A percentile compares a stretch with the other conserved stretches of the same genome.
Evolutionary conservation across 2,329 filamentous ascomycete genomes (phyloP).

Genomic region (Pseudopithomyces chartarum): DNA sequence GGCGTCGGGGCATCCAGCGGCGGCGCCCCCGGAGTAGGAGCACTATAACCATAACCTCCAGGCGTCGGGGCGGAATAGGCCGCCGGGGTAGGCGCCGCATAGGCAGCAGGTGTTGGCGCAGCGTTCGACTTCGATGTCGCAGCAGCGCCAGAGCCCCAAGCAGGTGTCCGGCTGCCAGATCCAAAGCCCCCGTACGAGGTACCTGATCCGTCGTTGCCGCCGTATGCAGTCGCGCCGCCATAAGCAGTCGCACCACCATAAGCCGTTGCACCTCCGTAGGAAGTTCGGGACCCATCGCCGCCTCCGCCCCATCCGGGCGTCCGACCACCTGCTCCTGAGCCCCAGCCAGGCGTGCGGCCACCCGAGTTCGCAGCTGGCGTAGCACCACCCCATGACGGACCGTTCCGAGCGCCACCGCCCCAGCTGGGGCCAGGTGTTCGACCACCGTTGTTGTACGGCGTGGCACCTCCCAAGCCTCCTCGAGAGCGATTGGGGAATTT

Average conservation of each 20-base stretch:
- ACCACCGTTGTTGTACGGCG: constrained; percentile 40
- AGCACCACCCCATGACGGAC: constrained; percentile 54
- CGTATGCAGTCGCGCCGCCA: constrained; percentile 59
- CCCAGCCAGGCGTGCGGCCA: constrained; percentile 50
- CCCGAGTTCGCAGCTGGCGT: constrained; percentile 47
- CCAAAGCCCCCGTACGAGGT: constrained; percentile 58
- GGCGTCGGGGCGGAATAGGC: constrained; percentile 44
- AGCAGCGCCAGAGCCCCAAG: constrained; percentile 61
- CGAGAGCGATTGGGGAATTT: constrained; percentile 43
- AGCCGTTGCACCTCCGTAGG: constrained; percentile 46
- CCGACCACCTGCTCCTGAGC: constrained; percentile 48
- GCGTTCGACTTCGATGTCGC: constrained; percentile 34
- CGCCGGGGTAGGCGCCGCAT: constrained; percentile 43
- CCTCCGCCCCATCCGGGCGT: constrained; percentile 58
- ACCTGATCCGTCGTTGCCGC: constrained; percentile 43
- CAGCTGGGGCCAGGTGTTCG: constrained; percentile 42
- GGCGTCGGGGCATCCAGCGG: constrained; percentile 47
- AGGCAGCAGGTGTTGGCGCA: constrained; percentile 39
- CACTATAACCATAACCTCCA: constrained; percentile 41
- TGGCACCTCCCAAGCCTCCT: constrained; percentile 45
- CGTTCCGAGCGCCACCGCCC: constrained; percentile 49
- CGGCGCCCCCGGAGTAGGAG: constrained; percentile 42
- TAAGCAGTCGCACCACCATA: constrained; percentile 56
- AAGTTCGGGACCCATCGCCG: constrained; percentile 43
- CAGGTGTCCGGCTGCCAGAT: constrained; percentile 55